Base-by-base conservation (phyloP, 2,329 filamentous ascomycete genomes). In the Dryadomyces quercivorus region DNA sequence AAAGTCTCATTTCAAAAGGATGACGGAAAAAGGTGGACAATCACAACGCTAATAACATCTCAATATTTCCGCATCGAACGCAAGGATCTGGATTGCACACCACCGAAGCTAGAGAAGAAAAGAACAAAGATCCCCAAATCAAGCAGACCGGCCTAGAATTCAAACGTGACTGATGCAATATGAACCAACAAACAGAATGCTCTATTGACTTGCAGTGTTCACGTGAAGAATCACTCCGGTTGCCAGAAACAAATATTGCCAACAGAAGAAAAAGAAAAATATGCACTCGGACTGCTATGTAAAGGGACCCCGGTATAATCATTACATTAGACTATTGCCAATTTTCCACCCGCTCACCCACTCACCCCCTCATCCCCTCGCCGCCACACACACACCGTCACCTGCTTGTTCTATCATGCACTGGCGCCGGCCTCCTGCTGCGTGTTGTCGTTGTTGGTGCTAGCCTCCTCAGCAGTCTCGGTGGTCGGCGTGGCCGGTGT, bases 401-500 rank as follows among this genome's bases (percentile, higher is more conserved):
- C 18, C 31, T 15, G n/a, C 3, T 9, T 8, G 9, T 8, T 43
- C 9, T 15, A 18, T 21, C 57, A 58, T 6, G 58, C 50, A 31
- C 50, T 57, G 40, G 50, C 42, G 26, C 38, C 52, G 16, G 53
- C 38, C 52, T 53, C 26, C 31, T 40, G 52, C 26, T 31, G 26
- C 26, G 26, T 31, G 26, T 31, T 31, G 26, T 31, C 26, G 26
- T 31, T 34, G 5, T 26, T 34, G 38, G 49, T 51, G 55, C 53
- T 55, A 34, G 6, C 9, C 36, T 40, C 36, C 36, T 40, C 36
- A 8, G 36, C 16, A 48, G 49, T 45, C 20, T 42, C 40, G 49
- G 47, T 43, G 44, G 46, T 13, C 54, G 26, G 43, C 38, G 49
- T 22, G 13, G 56, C 43, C 34, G 55, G 80, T 21, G 79, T 63